Percentiles rank a stretch among this genome's conserved stretches.
These are phyloP conservation scores for Hyphodiscus sp. DNA, from an alignment of 2,329 filamentous ascomycete genomes.

Conservation along the genomic window DNA sequence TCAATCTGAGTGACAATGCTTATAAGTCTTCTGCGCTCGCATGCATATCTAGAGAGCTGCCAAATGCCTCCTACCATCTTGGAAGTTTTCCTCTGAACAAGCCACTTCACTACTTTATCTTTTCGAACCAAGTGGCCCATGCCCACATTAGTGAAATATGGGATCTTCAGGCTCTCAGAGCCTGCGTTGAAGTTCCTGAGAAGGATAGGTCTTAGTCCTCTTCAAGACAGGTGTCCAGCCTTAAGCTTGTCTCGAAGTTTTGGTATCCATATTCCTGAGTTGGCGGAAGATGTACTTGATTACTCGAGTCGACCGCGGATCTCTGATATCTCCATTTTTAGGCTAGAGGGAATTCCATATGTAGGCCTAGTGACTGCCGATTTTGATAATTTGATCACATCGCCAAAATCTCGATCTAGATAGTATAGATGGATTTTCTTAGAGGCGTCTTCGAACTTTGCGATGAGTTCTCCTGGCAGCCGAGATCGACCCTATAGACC, in stretches of 20 bases:
- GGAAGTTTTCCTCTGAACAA: neutral
- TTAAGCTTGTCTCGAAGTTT: too few species aligned
- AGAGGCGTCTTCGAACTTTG: too few species aligned
- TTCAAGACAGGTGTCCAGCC: too few species aligned
- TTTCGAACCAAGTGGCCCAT: neutral
- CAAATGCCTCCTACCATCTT: neutral
- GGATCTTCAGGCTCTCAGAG: neutral
- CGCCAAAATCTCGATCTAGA: neutral
- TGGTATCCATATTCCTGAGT: too few species aligned
- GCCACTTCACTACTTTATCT: neutral
- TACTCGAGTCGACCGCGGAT: too few species aligned
- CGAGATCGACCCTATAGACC: too few species aligned
- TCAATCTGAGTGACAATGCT: neutral
- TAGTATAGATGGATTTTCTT: too few species aligned
- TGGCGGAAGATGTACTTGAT: too few species aligned
- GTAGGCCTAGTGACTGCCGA: neutral
- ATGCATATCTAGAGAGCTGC: neutral
- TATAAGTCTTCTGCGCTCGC: neutral
- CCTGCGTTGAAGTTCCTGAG: neutral
- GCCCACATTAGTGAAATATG: neutral
- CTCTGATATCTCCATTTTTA: neutral
- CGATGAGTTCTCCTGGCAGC: too few species aligned
- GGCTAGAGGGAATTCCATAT: neutral
- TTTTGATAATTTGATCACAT: neutral
- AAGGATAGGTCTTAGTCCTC: neutral